These are phyloP conservation scores for Candida xiaguanensis DNA, from an alignment of 805 yeast genomes.

Conservation along the genomic window DNA sequence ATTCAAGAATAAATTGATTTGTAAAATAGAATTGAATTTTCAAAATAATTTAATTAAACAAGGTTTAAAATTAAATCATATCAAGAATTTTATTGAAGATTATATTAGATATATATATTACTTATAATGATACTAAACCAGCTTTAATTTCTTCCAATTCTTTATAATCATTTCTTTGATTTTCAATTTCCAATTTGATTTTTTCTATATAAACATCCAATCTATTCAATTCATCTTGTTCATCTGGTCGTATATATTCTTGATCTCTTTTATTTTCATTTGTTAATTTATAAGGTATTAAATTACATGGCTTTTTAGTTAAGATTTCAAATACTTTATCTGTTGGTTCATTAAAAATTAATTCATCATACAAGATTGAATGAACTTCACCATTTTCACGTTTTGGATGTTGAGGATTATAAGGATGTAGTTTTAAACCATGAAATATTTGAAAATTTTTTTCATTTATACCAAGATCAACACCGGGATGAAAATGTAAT, in stretches of 20 bases:
- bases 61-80: not conserved
- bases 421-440: conserved; percentile 89
- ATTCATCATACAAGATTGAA: conserved; percentile 70
- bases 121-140: conserved; percentile 32
- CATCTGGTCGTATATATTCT: conserved; percentile 38
- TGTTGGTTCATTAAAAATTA: conserved; percentile 94
- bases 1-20: conserved; percentile 7
- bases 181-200: conserved; percentile 38
- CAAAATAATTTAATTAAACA: not conserved
- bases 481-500: conserved; percentile 79
- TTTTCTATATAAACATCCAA: conserved; percentile 36
- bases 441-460: conserved; percentile 84
- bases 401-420: conserved; percentile 42
- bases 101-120: not conserved
- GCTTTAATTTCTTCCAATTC: conserved; percentile 39
- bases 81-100: not conserved
- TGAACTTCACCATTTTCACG: conserved; percentile 42
- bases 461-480: conserved; percentile 60
- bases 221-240: conserved; percentile 38
- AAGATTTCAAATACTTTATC: conserved; percentile 79
- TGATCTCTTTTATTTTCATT: conserved; percentile 37
- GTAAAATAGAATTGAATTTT: conserved; percentile 7
- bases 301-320: conserved; percentile 64
- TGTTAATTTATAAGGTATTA: conserved; percentile 37
- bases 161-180: conserved; percentile 35